A percentile compares a stretch with the other conserved stretches of the same genome.
phyloP scores from a whole-genome alignment of 495 filamentous ascomycete genomes.

The Rusavskia elegans region DNA sequence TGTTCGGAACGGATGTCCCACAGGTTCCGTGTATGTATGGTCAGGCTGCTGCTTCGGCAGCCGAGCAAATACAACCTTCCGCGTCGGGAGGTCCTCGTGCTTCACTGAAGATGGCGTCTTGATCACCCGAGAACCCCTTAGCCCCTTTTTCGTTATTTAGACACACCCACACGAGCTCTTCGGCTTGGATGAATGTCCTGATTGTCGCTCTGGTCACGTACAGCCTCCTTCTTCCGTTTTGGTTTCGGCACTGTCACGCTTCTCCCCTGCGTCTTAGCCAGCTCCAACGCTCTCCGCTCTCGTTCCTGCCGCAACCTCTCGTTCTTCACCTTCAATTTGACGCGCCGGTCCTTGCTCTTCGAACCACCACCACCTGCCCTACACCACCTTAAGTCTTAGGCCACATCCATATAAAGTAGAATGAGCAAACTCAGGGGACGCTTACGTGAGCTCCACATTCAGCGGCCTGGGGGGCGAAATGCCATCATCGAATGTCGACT shows the following conservation, averaged over 20 bases:
- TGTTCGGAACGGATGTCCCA: neutral
- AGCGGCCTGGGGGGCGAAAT: constrained; percentile 44
- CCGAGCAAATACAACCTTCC: neutral
- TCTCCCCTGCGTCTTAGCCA: constrained; percentile 27
- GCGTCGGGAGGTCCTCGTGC: no score
- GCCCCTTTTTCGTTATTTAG: neutral
- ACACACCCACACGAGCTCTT: constrained; percentile 23
- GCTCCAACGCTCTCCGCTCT: constrained; percentile 24
- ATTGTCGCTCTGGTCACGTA: constrained; percentile 15
- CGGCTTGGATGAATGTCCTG: constrained; percentile 45
- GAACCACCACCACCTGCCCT: constrained; percentile 70
- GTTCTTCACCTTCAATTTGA: constrained; percentile 77
- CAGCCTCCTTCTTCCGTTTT: neutral
- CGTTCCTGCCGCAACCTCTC: constrained; percentile 73
- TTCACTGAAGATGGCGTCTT: no score
- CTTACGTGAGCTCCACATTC: constrained; percentile 83
- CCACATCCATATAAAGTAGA: no score
- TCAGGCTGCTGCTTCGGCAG: neutral
- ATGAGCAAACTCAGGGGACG: constrained; percentile 6
- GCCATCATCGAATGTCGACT: constrained; percentile 64
- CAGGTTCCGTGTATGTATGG: neutral
- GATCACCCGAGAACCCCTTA: no score
- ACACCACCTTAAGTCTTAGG: neutral
- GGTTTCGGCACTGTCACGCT: constrained; percentile 14
- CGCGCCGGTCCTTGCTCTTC: constrained; percentile 50